Evolutionary conservation across 495 filamentous ascomycete genomes (phyloP), one percentile per base, ranked within the genome.

Genomic region (Talaromyces liani): DNA sequence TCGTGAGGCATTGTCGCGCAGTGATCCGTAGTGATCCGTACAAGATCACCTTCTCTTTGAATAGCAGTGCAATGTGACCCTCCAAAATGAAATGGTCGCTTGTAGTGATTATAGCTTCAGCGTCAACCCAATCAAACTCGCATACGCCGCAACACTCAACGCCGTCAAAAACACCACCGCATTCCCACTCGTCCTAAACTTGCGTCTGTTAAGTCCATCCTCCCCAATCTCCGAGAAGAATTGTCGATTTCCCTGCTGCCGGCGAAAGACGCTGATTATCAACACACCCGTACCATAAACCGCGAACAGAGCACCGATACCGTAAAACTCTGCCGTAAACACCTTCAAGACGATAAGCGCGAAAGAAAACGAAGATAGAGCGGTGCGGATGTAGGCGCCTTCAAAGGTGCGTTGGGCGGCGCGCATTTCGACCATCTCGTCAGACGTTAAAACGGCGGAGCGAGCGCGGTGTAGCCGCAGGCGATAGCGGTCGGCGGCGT

Each of bases 391-490:
- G 76, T 98, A 98, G 34, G 94, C 95, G 1, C 94, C 94, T 79
- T 98, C 94, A 67, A 98, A 98, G 16, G 94, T 98, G 18, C 94
- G 84, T 73, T 98, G 94, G 4, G 93, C 89, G 0, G 93, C 93
- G 63, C 93, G 91, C 68, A 98, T 89, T 72, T 98, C 93, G 60
- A 96, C 90, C 10, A 98, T 85, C 71, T 98, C 94, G 65, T 86
- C 78, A 16, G 85, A 78, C 5, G 92, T 94, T 55, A 97, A 83
- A 22, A 93, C 80, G 6, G 95, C 91, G 34, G 88, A 90, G 53
- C 90, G 85, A 57, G 93, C 92, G 39, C 93, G 87, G 80, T 97
- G 93, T 66, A 89, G 79, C 51, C 92, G 88, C 22, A 94, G 82
- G 55, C 67, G 77, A 68, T 80, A 82, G 39, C 76, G 77, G 67